Percentiles rank a stretch among this genome's conserved stretches.
phyloP scores from a whole-genome alignment of 2,329 filamentous ascomycete species.

The Lachnellula arida region DNA sequence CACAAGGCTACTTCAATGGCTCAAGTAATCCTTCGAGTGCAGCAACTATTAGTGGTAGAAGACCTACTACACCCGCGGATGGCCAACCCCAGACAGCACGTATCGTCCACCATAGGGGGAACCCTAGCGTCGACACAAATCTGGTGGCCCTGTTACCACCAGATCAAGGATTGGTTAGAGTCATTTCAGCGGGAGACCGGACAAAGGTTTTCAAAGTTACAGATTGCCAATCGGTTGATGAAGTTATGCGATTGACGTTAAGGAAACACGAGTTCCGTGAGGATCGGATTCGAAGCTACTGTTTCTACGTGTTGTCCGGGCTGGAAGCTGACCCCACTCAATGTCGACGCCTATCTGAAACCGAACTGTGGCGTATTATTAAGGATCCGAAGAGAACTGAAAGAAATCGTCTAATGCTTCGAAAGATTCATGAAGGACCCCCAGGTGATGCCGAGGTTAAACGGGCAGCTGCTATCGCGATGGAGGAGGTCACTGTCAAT shows the following conservation, averaged over 20 bases:
- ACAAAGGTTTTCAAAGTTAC: slow-evolving; percentile 93
- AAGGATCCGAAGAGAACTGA: slow-evolving; percentile 81
- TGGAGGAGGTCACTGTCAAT: slow-evolving; percentile 76
- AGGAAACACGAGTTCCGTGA: slow-evolving; percentile 85
- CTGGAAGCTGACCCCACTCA: slow-evolving; percentile 76
- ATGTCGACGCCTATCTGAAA: slow-evolving; percentile 78
- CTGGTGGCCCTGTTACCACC: slow-evolving; percentile 81
- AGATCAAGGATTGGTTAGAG: slow-evolving; percentile 84
- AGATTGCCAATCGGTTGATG: slow-evolving; percentile 84
- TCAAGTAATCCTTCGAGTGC: slow-evolving; percentile 44
- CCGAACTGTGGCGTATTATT: slow-evolving; percentile 85
- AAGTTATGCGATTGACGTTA: slow-evolving; percentile 85
- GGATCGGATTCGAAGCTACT: slow-evolving; percentile 90
- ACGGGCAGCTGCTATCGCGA: slow-evolving; percentile 80
- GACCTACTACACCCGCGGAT: slow-evolving; percentile 59
- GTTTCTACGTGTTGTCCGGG: slow-evolving; percentile 89
- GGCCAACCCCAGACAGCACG: slow-evolving; percentile 51
- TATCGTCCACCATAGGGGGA: slow-evolving; percentile 68
- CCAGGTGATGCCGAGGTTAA: slow-evolving; percentile 83
- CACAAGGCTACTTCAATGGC: slow-evolving; percentile 48
- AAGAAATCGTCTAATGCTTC: slow-evolving; percentile 81
- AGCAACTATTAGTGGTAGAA: slow-evolving; percentile 48
- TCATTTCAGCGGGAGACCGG: slow-evolving; percentile 86
- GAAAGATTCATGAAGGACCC: slow-evolving; percentile 88
- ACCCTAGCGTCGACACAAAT: slow-evolving; percentile 79